Evolutionary conservation across 2,329 filamentous ascomycete genomes (phyloP).

Genomic region (Beauveria varroae): DNA sequence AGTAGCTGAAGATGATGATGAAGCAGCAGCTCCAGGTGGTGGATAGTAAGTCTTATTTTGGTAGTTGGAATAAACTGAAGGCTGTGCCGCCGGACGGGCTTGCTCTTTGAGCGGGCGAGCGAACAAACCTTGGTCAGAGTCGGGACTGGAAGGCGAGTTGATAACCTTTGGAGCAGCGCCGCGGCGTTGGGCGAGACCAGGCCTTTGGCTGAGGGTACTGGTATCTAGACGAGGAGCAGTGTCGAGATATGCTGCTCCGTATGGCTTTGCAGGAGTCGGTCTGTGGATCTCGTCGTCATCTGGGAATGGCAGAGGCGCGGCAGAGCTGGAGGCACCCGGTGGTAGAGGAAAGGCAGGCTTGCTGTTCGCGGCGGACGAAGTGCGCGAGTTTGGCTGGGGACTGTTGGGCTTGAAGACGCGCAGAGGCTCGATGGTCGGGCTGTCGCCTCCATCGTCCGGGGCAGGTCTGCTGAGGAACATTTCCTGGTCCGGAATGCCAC

Average conservation of each 20-base stretch:
- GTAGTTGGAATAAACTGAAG: conserved; percentile 39
- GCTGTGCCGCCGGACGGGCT: conserved; percentile 32
- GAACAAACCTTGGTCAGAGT: conserved; percentile 72
- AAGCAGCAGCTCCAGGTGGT: conserved; percentile 38
- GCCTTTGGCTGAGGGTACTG: conserved; percentile 49
- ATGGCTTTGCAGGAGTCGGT: conserved; percentile 36
- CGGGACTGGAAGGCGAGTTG: conserved; percentile 73
- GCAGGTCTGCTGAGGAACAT: conserved; percentile 66
- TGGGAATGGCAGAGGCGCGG: conserved; percentile 61
- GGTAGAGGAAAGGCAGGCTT: conserved; percentile 57
- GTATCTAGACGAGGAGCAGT: conserved; percentile 47
- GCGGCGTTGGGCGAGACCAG: conserved; percentile 70
- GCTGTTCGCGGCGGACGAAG: conserved; percentile 29
- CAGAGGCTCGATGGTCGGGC: conserved; percentile 74
- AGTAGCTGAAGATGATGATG: conserved; percentile 27
- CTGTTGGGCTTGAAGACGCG: conserved; percentile 76
- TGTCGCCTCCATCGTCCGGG: conserved; percentile 49
- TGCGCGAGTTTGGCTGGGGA: conserved; percentile 44
- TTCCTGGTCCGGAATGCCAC: conserved; percentile 69
- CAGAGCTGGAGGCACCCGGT: conserved; percentile 63
- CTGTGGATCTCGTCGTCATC: conserved; percentile 55
- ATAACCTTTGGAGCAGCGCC: conserved; percentile 76
- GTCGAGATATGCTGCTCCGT: conserved; percentile 41
- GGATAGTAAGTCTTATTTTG: conserved; percentile 55
- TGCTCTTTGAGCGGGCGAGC: conserved; percentile 51